Base-by-base conservation (phyloP, 257 asterid genomes). In the Verbena officinalis region DNA sequence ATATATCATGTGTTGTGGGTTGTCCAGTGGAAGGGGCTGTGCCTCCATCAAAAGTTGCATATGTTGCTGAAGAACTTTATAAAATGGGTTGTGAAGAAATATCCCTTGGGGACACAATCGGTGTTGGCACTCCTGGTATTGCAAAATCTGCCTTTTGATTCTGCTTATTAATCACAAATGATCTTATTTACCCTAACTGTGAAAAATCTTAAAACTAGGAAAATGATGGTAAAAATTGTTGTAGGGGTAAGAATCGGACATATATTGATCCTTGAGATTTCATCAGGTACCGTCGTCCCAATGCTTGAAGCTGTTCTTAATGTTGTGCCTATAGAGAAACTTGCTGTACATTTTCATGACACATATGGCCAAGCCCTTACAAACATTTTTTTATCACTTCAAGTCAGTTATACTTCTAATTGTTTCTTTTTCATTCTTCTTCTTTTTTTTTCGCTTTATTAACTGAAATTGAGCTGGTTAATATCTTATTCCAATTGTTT, bases 91-190 rank as follows among this genome's bases (percentile, higher is more conserved):
- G 97, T 78, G 70, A 64, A 73, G 97, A 93, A 73, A 90, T 93
- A 57, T 93, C 99, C 42, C 97, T 93, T 64, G 99, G 99, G 43
- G 95, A 90, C 71, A 93, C 97, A 8, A 87, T 90, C 55, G 96
- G 99, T 44, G 95, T 90, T 64, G 97, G 97, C 64, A 90, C 97
- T 72, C 99, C 97, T 71, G 97, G 99, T 93, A 93, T 73, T 65
- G 21, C 64, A 21, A 43, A 49, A 49, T 19, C 51, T 54, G 33
- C 34, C 56, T 61, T 61, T 61, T 39, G 55, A 38, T 68, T 72
- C 20, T 59, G 38, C 64, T n/a, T 45, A 22, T 34, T 21, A 38
- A 43, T 15, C 15, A 5, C 40, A 15, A 10, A 46, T 54, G 62
- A 64, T 60, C 51, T 30, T 12, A 42, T 46, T 33, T 42, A 21